Conservation (phyloP, 257 asterid genomes). For the Solanum lignicaule region DNA sequence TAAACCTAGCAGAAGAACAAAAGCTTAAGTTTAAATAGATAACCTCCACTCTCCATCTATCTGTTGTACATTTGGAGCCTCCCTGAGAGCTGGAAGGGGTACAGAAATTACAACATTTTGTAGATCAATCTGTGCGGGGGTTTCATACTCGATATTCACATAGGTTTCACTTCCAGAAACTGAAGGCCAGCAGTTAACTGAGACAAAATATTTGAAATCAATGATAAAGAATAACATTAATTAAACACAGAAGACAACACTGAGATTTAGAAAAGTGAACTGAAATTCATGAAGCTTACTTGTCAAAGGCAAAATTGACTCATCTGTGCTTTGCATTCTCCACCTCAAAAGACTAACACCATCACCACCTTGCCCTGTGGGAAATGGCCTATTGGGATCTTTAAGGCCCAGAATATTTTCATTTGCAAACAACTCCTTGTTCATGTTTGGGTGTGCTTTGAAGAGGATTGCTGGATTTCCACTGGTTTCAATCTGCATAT, state of each 20-base stretch:
- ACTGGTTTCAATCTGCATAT: slow-evolving; percentile 69
- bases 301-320: slow-evolving; percentile 77
- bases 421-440: slow-evolving; percentile 68
- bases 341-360: slow-evolving; percentile 78
- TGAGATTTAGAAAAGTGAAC: neutral
- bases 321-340: slow-evolving; percentile 92
- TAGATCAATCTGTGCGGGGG: slow-evolving; percentile 58
- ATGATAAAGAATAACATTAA: neutral
- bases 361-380: slow-evolving; percentile 67
- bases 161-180: slow-evolving; percentile 85
- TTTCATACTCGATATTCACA: slow-evolving; percentile 89
- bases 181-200: slow-evolving; percentile 97
- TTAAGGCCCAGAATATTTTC: slow-evolving; percentile 76
- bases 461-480: slow-evolving; percentile 68
- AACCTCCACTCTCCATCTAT: slow-evolving; percentile 95
- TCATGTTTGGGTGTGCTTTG: slow-evolving; percentile 91
- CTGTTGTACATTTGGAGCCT: slow-evolving; percentile 71
- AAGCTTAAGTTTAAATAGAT: neutral
- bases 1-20: neutral
- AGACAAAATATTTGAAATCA: slow-evolving; percentile 7
- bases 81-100: slow-evolving; percentile 95
- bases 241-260: neutral
- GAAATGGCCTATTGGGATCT: slow-evolving; percentile 78
- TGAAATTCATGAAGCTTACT: slow-evolving; percentile 35
- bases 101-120: slow-evolving; percentile 87